These are phyloP conservation scores for Tetradesmus obliquus DNA, from an alignment of 139 green algal genomes.

Conservation along the genomic window DNA sequence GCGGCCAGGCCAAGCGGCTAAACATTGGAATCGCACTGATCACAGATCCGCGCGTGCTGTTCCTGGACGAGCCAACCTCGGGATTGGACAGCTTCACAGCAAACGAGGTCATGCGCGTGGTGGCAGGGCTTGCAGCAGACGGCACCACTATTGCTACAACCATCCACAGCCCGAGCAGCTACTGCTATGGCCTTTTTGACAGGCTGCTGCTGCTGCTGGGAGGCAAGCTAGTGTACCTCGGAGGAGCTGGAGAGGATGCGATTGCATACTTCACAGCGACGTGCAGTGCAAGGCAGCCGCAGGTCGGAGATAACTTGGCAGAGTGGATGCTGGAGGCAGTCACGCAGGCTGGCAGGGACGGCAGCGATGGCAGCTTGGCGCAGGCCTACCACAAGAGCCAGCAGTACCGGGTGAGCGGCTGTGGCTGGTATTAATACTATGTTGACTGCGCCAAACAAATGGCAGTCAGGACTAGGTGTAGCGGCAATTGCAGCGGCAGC, in stretches of 20 bases:
- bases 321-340: slow-evolving; percentile 71
- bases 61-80: slow-evolving; percentile 78
- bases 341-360: slow-evolving; percentile 60
- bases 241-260: neutral
- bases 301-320: slow-evolving; percentile 37
- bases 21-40: slow-evolving; percentile 80
- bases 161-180: slow-evolving; percentile 79
- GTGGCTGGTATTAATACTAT: no score
- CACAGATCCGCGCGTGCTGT: slow-evolving; percentile 73
- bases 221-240: slow-evolving; percentile 66
- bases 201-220: slow-evolving; percentile 62
- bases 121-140: slow-evolving; percentile 48
- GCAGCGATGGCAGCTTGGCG: slow-evolving; percentile 36
- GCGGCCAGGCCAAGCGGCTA: slow-evolving; percentile 74
- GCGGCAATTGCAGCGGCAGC: no score
- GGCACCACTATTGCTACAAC: slow-evolving; percentile 76
- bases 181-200: slow-evolving; percentile 83
- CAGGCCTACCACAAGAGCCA: slow-evolving; percentile 43
- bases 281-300: slow-evolving; percentile 27
- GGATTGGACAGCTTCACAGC: slow-evolving; percentile 79
- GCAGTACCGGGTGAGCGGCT: neutral
- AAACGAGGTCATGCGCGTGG: slow-evolving; percentile 71
- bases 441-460: no score
- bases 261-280: slow-evolving; percentile 7
- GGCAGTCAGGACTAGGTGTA: no score